These are phyloP conservation scores for Arxiozyma bovina DNA, from an alignment of 1,139 yeast species.

Conservation along the genomic window DNA sequence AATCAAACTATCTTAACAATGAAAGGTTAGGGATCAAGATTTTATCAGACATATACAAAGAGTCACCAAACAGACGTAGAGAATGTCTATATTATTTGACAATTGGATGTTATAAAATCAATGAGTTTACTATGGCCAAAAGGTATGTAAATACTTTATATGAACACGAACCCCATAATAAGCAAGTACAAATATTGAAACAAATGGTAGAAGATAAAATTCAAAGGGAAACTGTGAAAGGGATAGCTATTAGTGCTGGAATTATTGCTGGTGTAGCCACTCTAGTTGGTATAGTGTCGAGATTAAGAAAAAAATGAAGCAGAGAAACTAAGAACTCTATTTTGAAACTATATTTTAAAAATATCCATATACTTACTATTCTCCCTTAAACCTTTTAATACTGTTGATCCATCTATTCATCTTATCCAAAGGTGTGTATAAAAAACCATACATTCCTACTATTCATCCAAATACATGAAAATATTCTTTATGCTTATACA, in stretches of 20 bases:
- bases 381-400: not conserved
- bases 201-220: constrained; percentile 75
- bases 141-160: constrained; percentile 74
- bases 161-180: constrained; percentile 72
- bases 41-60: constrained; percentile 64
- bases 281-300: constrained; percentile 48
- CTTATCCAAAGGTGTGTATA: not conserved
- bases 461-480: too few relatives aligned
- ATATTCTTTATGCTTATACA: not conserved
- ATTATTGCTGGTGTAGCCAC: constrained; percentile 78
- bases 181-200: constrained; percentile 65
- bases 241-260: constrained; percentile 80
- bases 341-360: not conserved
- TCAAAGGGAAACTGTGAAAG: constrained; percentile 75
- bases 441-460: not conserved
- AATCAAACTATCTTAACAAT: constrained; percentile 50
- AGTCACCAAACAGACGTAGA: constrained; percentile 72
- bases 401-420: not conserved
- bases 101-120: constrained; percentile 79
- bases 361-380: not conserved
- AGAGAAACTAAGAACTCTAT: not conserved
- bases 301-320: constrained; percentile 20
- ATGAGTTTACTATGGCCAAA: constrained; percentile 80
- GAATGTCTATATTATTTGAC: constrained; percentile 85
- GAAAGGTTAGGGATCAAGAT: constrained; percentile 75